Base-by-base conservation (phyloP, 805 yeast species). In the Cyberlindnera euphorbiiphila region DNA sequence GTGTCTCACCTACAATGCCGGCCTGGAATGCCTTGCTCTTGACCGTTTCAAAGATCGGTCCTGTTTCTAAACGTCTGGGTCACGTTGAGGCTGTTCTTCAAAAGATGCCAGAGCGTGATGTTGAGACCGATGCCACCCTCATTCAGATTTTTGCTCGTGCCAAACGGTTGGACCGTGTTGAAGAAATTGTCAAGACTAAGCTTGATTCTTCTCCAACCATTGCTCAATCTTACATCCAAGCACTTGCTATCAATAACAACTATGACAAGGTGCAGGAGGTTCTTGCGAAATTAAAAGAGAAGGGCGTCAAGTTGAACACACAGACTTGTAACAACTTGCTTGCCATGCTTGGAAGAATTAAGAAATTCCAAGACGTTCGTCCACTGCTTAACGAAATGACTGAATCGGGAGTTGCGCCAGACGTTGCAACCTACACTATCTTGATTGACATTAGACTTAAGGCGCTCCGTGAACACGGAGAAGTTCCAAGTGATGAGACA, bases 21-120 rank as follows among this genome's bases (percentile, higher is more conserved):
- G 56, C 77, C 2, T 84, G 87, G 87, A 78, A 79, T 36, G 66
- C 72, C 35, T 65, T 81, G 20, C 59, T 84, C 34, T 62, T 69
- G 35, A 66, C 81, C 1, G 67, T 71, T 4, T 54, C 68, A 43
- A 25, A 54, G 49, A 29, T 36, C 34, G 46, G 61, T 25, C 11
- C 52, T 50, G 4, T 47, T 50, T 6, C 41, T 49, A 24, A 59
- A 48, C 39, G 53, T 58, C 22, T 59, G 47, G 64, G 54, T 26
- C 53, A 68, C 51, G 54, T 74, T 45, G 71, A 62, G 42, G 56
- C 62, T 27, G 53, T 66, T 29, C 61, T 61, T 2, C 47, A 49
- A 6, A 60, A 59, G 40, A 65, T 57, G 30, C 57, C 55, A 30
- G 39, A 53, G 15, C 74, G 80, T 25, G 66, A 73, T 41, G 58